Base-by-base conservation (phyloP, 1,284 basidiomycete genomes). In the Leccinum variabile region DNA sequence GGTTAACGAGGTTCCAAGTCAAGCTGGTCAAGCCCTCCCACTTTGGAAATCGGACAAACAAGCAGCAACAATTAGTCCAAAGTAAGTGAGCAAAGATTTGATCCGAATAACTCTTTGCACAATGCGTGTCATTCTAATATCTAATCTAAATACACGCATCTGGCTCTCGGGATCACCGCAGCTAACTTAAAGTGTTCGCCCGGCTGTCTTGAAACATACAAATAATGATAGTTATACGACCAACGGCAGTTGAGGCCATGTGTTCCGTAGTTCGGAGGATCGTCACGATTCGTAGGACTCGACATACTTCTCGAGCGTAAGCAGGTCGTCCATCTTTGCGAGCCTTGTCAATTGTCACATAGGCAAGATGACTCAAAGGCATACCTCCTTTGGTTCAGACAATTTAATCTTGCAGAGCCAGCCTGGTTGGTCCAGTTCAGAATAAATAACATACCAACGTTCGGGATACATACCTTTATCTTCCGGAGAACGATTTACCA, bases 351-450 rank as follows among this genome's bases (percentile, higher is more conserved):
- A 33, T 16, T 30, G 41, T 50, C 25, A 32, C 28, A 35, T 37
- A 5, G 22, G 41, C 30, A 25, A 46, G 18, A 63, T 59, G 77
- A 57, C 72, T 88, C 84, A 83, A 30, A 32, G 18, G 35, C 80
- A 54, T 75, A 91, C 88, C 86, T 93, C 92, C 7, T 82, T 76
- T 5, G 92, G 89, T 64, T 93, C 79, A 35, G 89, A 84, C 59
- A 98, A 78, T 77, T 91, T 88, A 75, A 99, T 90, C 81, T 94
- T 96, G 87, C 92, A 95, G 57, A 98, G 85, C 96, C 96, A 98
- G 60, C 96, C 96, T 97, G 55, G 56, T 58, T 57, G 1, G 18
- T 39, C 3, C 14, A 22, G 16, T 16, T 61, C 28, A 65, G 59
- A 58, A 6, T 1, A 22, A 6, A 30, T 5, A 33, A n/a, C 10